Evolutionary conservation across 768 basidiomycete genomes (phyloP), one percentile per base, ranked within the genome.

Genomic region (Podaxis sp.): DNA sequence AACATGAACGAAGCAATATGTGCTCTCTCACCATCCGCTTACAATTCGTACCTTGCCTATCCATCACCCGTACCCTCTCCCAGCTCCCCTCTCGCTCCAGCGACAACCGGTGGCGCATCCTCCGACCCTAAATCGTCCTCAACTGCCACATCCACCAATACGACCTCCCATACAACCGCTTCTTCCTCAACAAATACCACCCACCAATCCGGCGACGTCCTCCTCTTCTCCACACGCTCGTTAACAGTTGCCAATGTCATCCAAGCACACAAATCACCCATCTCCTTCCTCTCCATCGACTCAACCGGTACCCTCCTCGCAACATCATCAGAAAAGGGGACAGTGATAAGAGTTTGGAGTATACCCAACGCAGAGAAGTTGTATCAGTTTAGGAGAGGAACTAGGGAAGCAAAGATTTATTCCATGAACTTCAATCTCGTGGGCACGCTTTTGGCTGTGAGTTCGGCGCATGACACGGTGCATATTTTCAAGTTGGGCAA

Each of bases 241-340:
- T 85, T 98, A 28, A 90, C 91, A 2, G 92, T 95, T 28, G 85
- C 92, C 47, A 98, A 99, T 77, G 93, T 96, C 67, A 90, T 99
- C 61, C 95, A 94, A 69, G 97, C 97, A 16, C 97, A 99, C 77
- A 98, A 98, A 74, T 75, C 94, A 1, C 93, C 96, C 4, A 88
- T 99, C 63, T 91, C 95, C 6, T 87, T 86, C 67, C 80, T 98
- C 50, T 79, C 91, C 5, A 84, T 99, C 73, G 96, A 95, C 73
- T 82, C 85, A 2, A 81, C 88, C 0, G 96, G 96, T 11, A 91
- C 91, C 0, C 80, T 98, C 57, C 87, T 99, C 44, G 97, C 96
- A 21, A 95, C 96, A 5, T 88, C 94, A 13, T 91, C 89, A 1
- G 93, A 95, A 48, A 96, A 95, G 70, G 97, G 97, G 13, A 99